Base-by-base conservation (phyloP, 228 moss, liverwort and hornwort species). In the Sphagnum magellanicum region DNA sequence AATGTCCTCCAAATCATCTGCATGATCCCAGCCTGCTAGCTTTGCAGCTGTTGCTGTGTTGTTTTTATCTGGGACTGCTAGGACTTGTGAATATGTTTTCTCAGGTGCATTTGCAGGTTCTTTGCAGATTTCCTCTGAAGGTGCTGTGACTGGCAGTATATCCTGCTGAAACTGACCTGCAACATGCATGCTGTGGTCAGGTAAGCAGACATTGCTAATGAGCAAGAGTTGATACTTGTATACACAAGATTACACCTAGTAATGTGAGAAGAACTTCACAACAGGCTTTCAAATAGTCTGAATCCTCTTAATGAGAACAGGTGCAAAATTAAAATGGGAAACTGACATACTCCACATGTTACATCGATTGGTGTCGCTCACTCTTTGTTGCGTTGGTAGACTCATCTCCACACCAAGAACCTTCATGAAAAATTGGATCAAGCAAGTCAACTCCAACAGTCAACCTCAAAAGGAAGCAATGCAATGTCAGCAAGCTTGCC, bases 1-100 rank as follows among this genome's bases (percentile, higher is more conserved):
- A 72, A 83, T 64, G 61, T 80, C 80, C 76, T 83, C 86, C 80
- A 86, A 74, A 74, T 86, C 86, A 60, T 78, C 78, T 5, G 75
- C 16, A 0, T 77, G 16, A 13, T 75, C 75, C 82, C 86, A 86
- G 11, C 82, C 82, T 67, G 80, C 86, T 71, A 71, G 68, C 74
- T 74, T 77, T 12, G 79, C 86, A 69, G 73, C 86, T 12, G 16
- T 75, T 15, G 77, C 74, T 48, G 61, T 66, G 55, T 53, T 76
- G 6, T 70, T 78, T 17, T 64, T 6, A 49, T 62, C 5, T 62
- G 10, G 15, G 32, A 32, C 32, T 32, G 32, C 32, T 32, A 55
- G 55, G 12, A 55, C 12, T 55, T 55, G 55, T 8, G 9, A 55
- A 55, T 55, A 12, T 8, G 55, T 12, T 55, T 55, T 55, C 8